Conservation (phyloP, 768 basidiomycete genomes). For the Leucosporidium scottii region DNA sequence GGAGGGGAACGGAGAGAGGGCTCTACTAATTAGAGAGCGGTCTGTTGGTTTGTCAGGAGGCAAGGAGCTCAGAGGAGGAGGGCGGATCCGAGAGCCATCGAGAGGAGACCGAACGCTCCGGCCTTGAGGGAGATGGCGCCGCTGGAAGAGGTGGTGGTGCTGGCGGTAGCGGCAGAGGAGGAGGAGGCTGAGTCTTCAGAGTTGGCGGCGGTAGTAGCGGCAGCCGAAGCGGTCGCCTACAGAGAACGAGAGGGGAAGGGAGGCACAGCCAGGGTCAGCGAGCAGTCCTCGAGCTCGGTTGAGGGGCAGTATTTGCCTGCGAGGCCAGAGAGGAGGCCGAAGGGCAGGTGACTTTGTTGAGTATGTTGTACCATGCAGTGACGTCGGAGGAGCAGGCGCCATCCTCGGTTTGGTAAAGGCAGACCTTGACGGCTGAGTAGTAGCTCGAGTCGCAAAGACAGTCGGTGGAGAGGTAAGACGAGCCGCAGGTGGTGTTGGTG, state of each 20-base stretch:
- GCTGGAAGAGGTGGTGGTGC: background rate
- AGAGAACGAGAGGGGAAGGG: no score
- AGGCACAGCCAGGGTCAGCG: no score
- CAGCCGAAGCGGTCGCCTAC: background rate
- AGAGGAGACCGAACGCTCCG: no score
- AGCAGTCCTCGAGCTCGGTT: no score
- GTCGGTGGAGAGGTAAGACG: background rate
- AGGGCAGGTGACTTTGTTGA: background rate
- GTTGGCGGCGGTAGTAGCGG: background rate
- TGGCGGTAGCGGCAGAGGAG: background rate
- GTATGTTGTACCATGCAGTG: background rate
- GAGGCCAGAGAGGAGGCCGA: background rate
- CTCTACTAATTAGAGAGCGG: no score
- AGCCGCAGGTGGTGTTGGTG: background rate
- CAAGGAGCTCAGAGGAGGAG: no score
- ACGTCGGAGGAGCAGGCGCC: background rate
- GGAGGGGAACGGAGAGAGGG: no score
- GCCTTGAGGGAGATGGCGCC: background rate
- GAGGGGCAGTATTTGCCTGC: no score
- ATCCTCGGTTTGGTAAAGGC: background rate
- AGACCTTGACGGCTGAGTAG: background rate
- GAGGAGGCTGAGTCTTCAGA: background rate
- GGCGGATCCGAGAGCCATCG: no score
- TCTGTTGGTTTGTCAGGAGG: no score
- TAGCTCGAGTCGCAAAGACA: background rate